Evolutionary conservation across 1,284 basidiomycete genomes (phyloP).

Genomic region (Agroathelia rolfsii): DNA sequence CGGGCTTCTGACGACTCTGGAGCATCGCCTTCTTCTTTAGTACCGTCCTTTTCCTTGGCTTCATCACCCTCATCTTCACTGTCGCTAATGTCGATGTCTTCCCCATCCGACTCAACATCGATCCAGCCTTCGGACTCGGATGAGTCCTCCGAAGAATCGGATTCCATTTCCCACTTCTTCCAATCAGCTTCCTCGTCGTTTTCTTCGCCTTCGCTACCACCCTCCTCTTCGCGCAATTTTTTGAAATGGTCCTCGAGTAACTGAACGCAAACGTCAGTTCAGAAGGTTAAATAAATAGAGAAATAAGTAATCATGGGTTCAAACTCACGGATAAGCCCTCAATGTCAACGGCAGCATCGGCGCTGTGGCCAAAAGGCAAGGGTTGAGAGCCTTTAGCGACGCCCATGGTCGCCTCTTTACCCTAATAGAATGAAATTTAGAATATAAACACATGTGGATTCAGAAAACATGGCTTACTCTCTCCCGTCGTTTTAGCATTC

Average conservation of each 20-base stretch:
- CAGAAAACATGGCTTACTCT: constrained; percentile 38
- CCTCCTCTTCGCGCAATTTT: constrained; percentile 59
- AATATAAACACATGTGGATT: constrained; percentile 2
- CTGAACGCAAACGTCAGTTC: constrained; percentile 26
- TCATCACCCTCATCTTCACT: constrained; percentile 68
- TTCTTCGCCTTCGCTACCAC: constrained; percentile 40
- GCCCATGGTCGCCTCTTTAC: constrained; percentile 79
- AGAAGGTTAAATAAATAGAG: constrained; percentile 1
- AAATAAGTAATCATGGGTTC: no score
- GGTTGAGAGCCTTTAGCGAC: constrained; percentile 52
- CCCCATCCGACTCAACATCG: constrained; percentile 69
- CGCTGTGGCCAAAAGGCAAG: constrained; percentile 73
- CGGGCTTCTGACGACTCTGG: constrained; percentile 23
- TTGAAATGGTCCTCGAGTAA: constrained; percentile 83
- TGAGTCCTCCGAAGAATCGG: constrained; percentile 51
- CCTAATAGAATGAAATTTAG: constrained; percentile 31
- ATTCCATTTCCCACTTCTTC: constrained; percentile 88
- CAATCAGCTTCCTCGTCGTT: constrained; percentile 71
- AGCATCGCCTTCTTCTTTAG: constrained; percentile 16
- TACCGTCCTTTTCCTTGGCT: constrained; percentile 21
- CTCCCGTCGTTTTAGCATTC: constrained; percentile 84
- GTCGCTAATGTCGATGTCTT: constrained; percentile 73
- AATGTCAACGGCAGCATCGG: constrained; percentile 75
- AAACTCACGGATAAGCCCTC: constrained; percentile 74
- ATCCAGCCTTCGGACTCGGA: constrained; percentile 79